These are phyloP conservation scores for Lavandula angustifolia DNA, from an alignment of 257 asterid genomes.

Conservation along the genomic window DNA sequence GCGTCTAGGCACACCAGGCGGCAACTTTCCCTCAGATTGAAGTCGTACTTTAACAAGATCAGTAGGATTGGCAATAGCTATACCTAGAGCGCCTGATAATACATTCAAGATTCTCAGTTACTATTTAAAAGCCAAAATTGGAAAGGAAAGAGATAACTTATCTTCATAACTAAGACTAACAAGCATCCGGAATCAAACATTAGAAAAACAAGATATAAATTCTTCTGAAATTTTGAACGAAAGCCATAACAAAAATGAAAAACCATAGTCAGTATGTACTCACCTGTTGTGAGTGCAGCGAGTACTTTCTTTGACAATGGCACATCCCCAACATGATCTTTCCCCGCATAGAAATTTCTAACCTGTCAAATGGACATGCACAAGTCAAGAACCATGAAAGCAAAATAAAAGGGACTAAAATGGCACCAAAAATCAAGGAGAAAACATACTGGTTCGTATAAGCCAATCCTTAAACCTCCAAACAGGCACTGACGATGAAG, in stretches of 20 bases:
- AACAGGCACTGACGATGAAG: constrained; percentile 90
- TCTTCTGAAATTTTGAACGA: not conserved
- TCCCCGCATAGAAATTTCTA: constrained; percentile 75
- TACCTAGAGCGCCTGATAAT: constrained; percentile 76
- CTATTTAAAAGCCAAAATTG: constrained; percentile 15
- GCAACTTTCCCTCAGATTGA: constrained; percentile 93
- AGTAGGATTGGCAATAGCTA: constrained; percentile 88
- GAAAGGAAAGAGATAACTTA: not conserved
- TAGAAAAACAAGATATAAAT: not conserved
- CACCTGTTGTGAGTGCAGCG: constrained; percentile 97
- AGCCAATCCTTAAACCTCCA: constrained; percentile 93
- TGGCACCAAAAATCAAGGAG: constrained; percentile 6
- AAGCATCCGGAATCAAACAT: not conserved
- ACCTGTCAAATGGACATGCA: constrained; percentile 47
- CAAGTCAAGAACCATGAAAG: constrained; percentile 19
- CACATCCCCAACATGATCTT: constrained; percentile 95
- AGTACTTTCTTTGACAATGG: constrained; percentile 86
- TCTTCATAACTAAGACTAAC: not conserved
- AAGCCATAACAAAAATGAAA: not conserved
- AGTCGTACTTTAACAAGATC: constrained; percentile 98
- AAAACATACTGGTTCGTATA: constrained; percentile 86
- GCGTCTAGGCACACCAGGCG: constrained; percentile 94
- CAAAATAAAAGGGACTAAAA: constrained; percentile 12
- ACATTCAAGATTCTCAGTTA: constrained; percentile 9
- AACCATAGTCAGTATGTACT: constrained; percentile 32